Conservation (phyloP, 495 filamentous ascomycete species). For the Umbilicaria muhlenbergii region DNA sequence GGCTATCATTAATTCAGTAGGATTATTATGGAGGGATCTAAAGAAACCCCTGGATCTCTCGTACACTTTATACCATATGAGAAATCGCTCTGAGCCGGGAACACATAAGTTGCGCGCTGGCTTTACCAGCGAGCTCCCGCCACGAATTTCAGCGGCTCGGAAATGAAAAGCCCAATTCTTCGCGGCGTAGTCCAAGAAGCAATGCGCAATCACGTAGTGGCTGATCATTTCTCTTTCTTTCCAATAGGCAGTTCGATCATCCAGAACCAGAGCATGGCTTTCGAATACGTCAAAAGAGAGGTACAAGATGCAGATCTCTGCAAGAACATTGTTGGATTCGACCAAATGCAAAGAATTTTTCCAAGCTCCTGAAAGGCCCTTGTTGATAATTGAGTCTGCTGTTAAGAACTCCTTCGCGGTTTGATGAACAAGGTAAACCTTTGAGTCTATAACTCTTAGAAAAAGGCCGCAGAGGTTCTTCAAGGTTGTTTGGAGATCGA, state of each 20-base stretch:
- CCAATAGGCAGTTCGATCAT: neutral
- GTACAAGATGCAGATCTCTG: constrained; percentile 19
- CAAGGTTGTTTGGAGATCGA: constrained; percentile 11
- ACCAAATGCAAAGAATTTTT: constrained; percentile 11
- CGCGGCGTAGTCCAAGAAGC: constrained; percentile 20
- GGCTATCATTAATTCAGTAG: no score
- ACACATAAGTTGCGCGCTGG: no score
- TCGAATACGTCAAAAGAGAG: constrained; percentile 10
- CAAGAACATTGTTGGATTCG: constrained; percentile 18
- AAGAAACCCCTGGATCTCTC: no score
- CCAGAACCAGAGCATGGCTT: neutral
- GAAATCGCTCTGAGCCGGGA: no score
- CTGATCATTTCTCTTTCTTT: no score
- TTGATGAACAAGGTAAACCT: constrained; percentile 23
- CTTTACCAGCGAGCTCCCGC: no score
- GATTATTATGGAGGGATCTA: no score
- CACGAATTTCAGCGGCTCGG: constrained; percentile 3
- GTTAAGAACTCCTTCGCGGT: constrained; percentile 19
- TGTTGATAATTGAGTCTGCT: no score
- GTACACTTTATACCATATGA: no score
- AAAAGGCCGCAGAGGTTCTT: constrained; percentile 25
- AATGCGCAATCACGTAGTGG: neutral
- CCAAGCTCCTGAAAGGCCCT: neutral
- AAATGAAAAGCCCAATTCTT: constrained; percentile 19
- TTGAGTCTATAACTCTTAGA: constrained; percentile 21